Evolutionary conservation across 257 asterid species (phyloP).

Genomic region (Nicotiana undulata): DNA sequence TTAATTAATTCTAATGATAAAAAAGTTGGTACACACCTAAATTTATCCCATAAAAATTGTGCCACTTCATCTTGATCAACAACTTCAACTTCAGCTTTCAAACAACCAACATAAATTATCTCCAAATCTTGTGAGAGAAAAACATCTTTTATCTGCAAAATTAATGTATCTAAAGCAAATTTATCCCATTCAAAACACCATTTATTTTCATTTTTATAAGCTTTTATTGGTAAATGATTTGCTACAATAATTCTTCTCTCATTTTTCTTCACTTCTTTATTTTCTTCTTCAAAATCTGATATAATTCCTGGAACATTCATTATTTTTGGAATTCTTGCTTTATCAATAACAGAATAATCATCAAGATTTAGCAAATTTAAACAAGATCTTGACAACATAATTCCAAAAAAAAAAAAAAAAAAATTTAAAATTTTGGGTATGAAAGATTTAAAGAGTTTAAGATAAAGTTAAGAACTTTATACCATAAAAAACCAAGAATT

Average conservation of each 20-base stretch:
- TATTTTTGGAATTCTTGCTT: constrained; percentile 59
- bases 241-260: constrained; percentile 56
- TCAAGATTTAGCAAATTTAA: constrained; percentile 65
- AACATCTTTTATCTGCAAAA: constrained; percentile 64
- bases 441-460: not conserved
- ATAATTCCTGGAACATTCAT: constrained; percentile 63
- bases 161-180: constrained; percentile 60
- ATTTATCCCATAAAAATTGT: constrained; percentile 46
- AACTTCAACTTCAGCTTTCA: constrained; percentile 48
- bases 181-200: constrained; percentile 80
- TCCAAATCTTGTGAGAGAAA: constrained; percentile 50
- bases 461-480: not conserved
- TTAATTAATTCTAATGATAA: constrained; percentile 43
- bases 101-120: constrained; percentile 56
- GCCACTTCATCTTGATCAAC: constrained; percentile 79
- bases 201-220: constrained; percentile 17
- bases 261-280: not conserved
- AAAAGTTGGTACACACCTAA: constrained; percentile 79
- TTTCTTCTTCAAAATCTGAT: constrained; percentile 35
- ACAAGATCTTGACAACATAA: constrained; percentile 78
- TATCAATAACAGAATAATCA: constrained; percentile 50
- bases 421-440: not conserved
- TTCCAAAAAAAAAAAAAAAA: not conserved
- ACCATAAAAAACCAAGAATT: not conserved
- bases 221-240: constrained; percentile 68